Evolutionary conservation across 805 yeast genomes (phyloP), one percentile per base, ranked within the genome.

Genomic region (Myxozyma mucilagina): DNA sequence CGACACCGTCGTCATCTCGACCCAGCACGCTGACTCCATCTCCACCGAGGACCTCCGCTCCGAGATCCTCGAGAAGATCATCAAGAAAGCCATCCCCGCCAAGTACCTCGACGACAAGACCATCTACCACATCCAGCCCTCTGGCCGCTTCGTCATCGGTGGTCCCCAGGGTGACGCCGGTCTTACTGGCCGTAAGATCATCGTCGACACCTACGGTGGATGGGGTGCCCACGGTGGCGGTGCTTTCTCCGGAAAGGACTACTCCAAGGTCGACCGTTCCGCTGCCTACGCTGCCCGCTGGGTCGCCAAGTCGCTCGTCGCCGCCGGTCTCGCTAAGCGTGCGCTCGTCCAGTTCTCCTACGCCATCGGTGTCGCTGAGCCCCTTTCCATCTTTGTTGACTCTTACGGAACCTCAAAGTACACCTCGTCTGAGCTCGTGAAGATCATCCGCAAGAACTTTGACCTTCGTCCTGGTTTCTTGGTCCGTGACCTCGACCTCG

Each of bases 151-250:
- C 86, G 97, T 94, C 74, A 94, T 94, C 76, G 99, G 99, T 82
- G 99, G 99, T 79, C 99, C 99, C 71, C 99, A 94, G 82, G 99
- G 99, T 86, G 99, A 94, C 78, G 99, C 99, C 70, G 99, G 99
- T 84, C 83, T 94, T 76, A 94, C 99, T 71, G 99, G 99, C 79
- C 90, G 99, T 84, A 94, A 94, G 84, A 94, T 94, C 79, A 94
- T 94, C 74, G 99, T 94, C 76, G 99, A 94, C 80, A 96, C 99
- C 69, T 94, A 94, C 82, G 99, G 99, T 83, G 99, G 99, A 75
- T 96, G 99, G 96, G 97, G 99, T 81, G 98, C 99, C 75, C 99
- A 94, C 84, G 99, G 99, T 82, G 99, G 99, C 84, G 99, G 99
- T 84, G 99, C 99, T 68, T 94, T 94, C 91, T 89, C 97, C 68